Conservation (phyloP, 2,329 filamentous ascomycete species). For the Camptophora hylomeconis region DNA sequence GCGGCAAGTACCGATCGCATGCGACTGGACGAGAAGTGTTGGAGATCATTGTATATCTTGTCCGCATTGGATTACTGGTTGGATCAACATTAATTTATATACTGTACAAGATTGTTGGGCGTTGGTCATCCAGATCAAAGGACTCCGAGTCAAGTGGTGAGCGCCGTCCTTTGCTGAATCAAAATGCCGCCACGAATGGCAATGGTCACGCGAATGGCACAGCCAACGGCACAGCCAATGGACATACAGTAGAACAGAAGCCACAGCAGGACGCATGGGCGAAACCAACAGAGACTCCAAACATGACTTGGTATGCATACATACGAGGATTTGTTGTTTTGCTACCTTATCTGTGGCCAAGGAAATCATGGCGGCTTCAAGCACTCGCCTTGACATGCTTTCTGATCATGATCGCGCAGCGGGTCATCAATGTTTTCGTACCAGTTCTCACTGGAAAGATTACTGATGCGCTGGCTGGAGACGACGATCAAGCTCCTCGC, state of each 20-base stretch:
- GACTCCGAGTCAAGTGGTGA: slow-evolving; percentile 26
- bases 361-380: slow-evolving; percentile 63
- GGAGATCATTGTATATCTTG: slow-evolving; percentile 42
- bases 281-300: slow-evolving; percentile 71
- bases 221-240: slow-evolving; percentile 38
- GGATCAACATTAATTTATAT: slow-evolving; percentile 49
- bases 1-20: slow-evolving; percentile 27
- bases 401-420: slow-evolving; percentile 62
- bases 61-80: slow-evolving; percentile 55
- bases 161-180: slow-evolving; percentile 28
- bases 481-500: slow-evolving; percentile 35
- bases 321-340: slow-evolving; percentile 83
- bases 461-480: slow-evolving; percentile 56
- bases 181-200: slow-evolving; percentile 24
- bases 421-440: slow-evolving; percentile 74
- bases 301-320: slow-evolving; percentile 93
- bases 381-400: slow-evolving; percentile 73
- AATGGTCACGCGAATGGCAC: slow-evolving; percentile 36
- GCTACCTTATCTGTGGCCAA: slow-evolving; percentile 94
- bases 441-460: slow-evolving; percentile 70
- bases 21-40: slow-evolving; percentile 31
- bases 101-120: slow-evolving; percentile 33
- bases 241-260: slow-evolving; percentile 20
- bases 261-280: slow-evolving; percentile 51
- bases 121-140: slow-evolving; percentile 21